Conservation (phyloP, 2,329 filamentous ascomycete species). For the Fusarium sp. region DNA sequence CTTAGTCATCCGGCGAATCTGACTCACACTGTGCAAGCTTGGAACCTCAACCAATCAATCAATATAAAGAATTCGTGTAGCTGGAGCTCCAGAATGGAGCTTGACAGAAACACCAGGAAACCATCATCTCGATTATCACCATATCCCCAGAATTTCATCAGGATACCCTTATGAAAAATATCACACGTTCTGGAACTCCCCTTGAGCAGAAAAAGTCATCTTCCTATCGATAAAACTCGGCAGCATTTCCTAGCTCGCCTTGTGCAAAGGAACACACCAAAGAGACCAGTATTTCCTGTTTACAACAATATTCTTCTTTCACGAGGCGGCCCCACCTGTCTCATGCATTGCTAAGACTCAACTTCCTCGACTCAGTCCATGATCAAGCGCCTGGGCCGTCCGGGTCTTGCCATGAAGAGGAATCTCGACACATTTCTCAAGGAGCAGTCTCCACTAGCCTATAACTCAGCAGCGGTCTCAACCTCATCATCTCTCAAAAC, state of each 20-base stretch:
- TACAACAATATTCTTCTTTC: neutral
- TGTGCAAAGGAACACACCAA: neutral
- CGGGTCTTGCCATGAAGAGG: conserved; percentile 54
- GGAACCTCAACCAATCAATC: neutral
- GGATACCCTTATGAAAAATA: neutral
- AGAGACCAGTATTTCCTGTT: neutral
- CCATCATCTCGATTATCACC: neutral
- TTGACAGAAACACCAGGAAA: conserved; percentile 30
- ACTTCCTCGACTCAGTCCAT: conserved; percentile 26
- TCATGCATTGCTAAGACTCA: conserved; percentile 5
- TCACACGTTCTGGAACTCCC: neutral
- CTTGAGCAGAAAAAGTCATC: neutral
- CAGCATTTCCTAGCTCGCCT: too few relatives aligned
- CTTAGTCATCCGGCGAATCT: conserved; percentile 11
- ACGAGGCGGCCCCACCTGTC: conserved; percentile 3
- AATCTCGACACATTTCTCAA: conserved; percentile 51
- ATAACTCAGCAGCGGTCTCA: conserved; percentile 5
- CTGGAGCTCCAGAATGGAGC: neutral
- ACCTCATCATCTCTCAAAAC: neutral
- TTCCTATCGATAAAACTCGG: neutral
- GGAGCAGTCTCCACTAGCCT: conserved; percentile 31
- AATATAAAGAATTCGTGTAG: neutral
- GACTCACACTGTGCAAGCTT: conserved; percentile 19
- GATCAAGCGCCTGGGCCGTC: conserved; percentile 43
- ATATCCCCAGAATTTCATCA: neutral